These are phyloP conservation scores for Fusarium chaquense DNA, from an alignment of 2,329 filamentous ascomycete species.

Conservation along the genomic window DNA sequence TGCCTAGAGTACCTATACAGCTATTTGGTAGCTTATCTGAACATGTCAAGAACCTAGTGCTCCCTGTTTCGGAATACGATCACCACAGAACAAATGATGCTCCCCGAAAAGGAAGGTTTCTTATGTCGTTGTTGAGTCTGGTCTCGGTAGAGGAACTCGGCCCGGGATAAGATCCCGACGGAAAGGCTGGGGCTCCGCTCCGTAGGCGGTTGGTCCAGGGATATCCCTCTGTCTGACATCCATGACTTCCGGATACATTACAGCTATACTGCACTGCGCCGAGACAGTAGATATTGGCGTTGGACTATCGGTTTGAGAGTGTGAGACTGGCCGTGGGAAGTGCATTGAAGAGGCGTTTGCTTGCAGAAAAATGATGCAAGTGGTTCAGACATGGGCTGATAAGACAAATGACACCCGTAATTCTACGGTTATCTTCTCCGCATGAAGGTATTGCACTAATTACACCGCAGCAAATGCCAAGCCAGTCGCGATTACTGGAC, in stretches of 20 bases:
- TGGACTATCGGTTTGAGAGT: neutral
- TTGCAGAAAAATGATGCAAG: slow-evolving; percentile 1
- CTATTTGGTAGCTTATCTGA: neutral
- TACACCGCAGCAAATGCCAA: slow-evolving; percentile 22
- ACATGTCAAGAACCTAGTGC: neutral
- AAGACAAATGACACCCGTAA: slow-evolving; percentile 11
- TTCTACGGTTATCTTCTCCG: slow-evolving; percentile 25
- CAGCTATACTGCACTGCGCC: slow-evolving; percentile 1
- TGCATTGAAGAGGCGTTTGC: slow-evolving; percentile 1
- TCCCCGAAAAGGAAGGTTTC: slow-evolving; percentile 19
- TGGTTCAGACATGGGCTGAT: slow-evolving; percentile 36
- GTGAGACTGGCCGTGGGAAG: slow-evolving; percentile 6
- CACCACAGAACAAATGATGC: slow-evolving; percentile 6
- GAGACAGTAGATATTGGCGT: neutral
- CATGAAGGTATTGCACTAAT: slow-evolving; percentile 4
- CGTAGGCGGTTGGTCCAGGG: slow-evolving; percentile 9
- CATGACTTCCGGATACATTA: slow-evolving; percentile 3
- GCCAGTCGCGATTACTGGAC: slow-evolving; percentile 32
- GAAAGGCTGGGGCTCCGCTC: slow-evolving; percentile 15
- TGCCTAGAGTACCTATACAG: neutral
- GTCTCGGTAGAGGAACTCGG: slow-evolving; percentile 27
- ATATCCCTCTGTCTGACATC: neutral
- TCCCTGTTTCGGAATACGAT: slow-evolving; percentile 3
- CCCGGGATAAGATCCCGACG: slow-evolving; percentile 31
- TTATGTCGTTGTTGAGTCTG: slow-evolving; percentile 18